Percentiles rank a stretch among this genome's conserved stretches.
Conservation (phyloP, 1,139 yeast species). For the Diutina siamensis region DNA sequence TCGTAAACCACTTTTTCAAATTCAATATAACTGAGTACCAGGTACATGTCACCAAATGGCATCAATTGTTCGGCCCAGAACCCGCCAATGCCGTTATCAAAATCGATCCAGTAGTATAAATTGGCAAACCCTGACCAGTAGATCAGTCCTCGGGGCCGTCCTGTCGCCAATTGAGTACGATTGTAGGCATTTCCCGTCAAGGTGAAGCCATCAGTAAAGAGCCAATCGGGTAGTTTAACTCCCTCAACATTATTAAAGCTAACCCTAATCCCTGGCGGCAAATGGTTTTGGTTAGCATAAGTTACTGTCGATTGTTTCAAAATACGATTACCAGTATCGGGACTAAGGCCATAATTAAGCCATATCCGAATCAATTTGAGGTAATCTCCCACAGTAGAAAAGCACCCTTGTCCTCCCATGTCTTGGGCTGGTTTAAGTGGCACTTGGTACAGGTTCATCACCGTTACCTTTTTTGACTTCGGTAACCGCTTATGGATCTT, state of each 20-base stretch:
- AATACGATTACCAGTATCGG: constrained; percentile 24
- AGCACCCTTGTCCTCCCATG: constrained; percentile 41
- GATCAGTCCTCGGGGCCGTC: constrained; percentile 27
- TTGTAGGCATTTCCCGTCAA: constrained; percentile 1
- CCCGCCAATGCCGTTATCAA: constrained; percentile 14
- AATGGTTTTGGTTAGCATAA: constrained; percentile 3
- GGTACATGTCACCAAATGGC: not conserved
- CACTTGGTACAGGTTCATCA: constrained; percentile 1
- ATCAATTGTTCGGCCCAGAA: constrained; percentile 4
- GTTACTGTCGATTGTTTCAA: constrained; percentile 17
- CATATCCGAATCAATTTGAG: constrained; percentile 33
- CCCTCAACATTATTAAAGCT: constrained; percentile 7
- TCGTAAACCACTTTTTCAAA: constrained; percentile 3
- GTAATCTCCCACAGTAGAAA: constrained; percentile 32
- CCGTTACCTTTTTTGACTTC: constrained; percentile 14
- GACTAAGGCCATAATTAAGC: constrained; percentile 32
- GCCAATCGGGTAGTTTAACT: not conserved
- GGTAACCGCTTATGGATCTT: constrained; percentile 7
- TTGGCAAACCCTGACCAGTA: constrained; percentile 40
- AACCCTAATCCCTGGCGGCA: constrained; percentile 5
- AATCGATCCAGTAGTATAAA: constrained; percentile 35
- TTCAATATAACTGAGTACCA: not conserved
- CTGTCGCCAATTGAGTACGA: constrained; percentile 20
- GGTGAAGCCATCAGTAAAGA: not conserved
- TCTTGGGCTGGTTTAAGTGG: constrained; percentile 13